Base-by-base conservation (phyloP, 2,329 filamentous ascomycete species). In the Scedosporium aurantiacum region DNA sequence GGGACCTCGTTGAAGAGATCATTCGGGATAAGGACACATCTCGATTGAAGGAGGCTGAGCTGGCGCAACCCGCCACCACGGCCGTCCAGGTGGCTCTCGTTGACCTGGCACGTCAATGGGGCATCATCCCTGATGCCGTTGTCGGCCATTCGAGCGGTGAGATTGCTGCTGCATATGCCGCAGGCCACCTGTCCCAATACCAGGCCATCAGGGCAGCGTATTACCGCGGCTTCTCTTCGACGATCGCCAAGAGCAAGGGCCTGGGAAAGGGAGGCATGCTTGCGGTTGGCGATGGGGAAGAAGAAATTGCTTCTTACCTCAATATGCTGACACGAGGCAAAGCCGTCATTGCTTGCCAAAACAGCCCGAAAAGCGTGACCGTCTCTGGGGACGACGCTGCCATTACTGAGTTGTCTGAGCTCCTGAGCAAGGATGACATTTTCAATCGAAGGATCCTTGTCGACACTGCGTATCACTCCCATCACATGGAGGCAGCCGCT, bases 121-220 rank as follows among this genome's bases (percentile, higher is more conserved):
- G 71, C 0, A 63, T 79, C 27, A 58, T 52, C 1, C 72, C 75
- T 0, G 28, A 65, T 5, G 71, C 68, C 1, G 72, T 75, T 0
- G 70, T 77, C 3, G 77, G 77, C 0, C 77, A 79, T 62, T 76
- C 74, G 0, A 70, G 67, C 1, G 77, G 77, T 1, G 77, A 79
- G 62, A 76, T 79, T 40, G 76, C 72, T 0, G 77, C 76, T 1
- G 76, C 76, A 0, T 78, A 78, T 56, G 74, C 75, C 0, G 68
- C 71, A 0, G 74, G 76, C 0, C 62, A 66, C 1, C 62, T 79
- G 3, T 68, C 72, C 0, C 65, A 69, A 1, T 62, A 68, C 16
- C 70, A 72, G 4, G 75, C 76, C 6, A 73, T 78, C 57, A 67
- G 66, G 2, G 65, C 71, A 0, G 74, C 76, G 0, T 78, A 74